phyloP scores from a whole-genome alignment of 2,329 filamentous ascomycete genomes.

The Xylariales sp. region DNA sequence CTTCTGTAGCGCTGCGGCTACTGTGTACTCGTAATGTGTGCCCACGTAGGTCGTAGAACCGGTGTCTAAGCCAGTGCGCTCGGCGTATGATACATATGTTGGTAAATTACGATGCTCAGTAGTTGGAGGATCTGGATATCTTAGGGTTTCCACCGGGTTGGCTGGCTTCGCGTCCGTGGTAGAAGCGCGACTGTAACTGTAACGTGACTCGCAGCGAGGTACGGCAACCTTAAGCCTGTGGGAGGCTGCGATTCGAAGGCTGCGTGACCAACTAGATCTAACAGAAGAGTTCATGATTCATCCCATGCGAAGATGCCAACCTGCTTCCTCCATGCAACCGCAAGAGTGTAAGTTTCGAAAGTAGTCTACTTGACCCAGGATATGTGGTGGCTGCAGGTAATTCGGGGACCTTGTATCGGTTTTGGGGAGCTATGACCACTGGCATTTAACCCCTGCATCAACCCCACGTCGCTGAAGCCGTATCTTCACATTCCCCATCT shows the following conservation, averaged over 20 bases:
- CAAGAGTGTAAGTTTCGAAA: too few relatives aligned
- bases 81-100: constrained; percentile 62
- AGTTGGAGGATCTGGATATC: constrained; percentile 41
- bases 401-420: neutral
- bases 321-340: too few relatives aligned
- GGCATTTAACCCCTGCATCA: neutral
- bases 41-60: constrained; percentile 61
- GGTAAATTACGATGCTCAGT: constrained; percentile 57
- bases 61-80: constrained; percentile 48
- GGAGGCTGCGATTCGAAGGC: neutral
- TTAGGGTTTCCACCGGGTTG: constrained; percentile 18
- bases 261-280: neutral
- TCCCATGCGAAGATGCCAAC: too few relatives aligned
- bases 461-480: too few relatives aligned
- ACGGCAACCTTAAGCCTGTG: neutral
- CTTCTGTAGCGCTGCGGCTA: constrained; percentile 47
- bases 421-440: neutral
- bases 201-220: too few relatives aligned
- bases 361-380: too few relatives aligned
- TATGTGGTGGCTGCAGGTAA: too few relatives aligned
- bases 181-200: neutral
- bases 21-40: constrained; percentile 73
- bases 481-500: too few relatives aligned
- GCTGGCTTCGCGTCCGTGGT: constrained; percentile 4
- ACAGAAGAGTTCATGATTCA: neutral